phyloP scores from a whole-genome alignment of 768 basidiomycete genomes.

The Leucosporidium yakuticum region DNA sequence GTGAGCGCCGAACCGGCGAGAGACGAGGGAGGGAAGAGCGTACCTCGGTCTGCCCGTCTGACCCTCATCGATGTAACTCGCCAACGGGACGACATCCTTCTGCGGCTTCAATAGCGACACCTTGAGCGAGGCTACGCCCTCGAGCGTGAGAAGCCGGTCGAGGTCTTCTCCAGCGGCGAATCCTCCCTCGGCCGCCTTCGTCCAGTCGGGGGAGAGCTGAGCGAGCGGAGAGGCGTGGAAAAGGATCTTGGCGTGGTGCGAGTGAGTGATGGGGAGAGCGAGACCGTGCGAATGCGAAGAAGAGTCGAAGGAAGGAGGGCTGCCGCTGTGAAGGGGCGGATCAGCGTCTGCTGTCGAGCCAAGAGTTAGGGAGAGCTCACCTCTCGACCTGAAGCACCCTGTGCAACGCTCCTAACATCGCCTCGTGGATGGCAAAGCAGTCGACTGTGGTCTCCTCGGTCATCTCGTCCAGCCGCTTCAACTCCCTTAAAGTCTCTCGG shows the following conservation, averaged over 20 bases:
- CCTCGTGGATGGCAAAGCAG: background rate
- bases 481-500: constrained; percentile 1
- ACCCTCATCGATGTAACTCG: background rate
- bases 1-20: background rate
- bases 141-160: no score
- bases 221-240: background rate
- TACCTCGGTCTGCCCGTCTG: background rate
- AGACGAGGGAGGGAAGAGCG: background rate
- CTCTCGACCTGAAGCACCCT: background rate
- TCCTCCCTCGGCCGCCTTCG: no score
- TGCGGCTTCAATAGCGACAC: no score
- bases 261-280: background rate
- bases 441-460: constrained; percentile 13
- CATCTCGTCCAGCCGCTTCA: constrained; percentile 19
- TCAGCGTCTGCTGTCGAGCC: background rate
- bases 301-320: background rate
- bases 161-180: no score
- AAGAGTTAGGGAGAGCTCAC: background rate
- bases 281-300: background rate
- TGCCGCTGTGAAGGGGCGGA: background rate
- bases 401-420: background rate
- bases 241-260: background rate
- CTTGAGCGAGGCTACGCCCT: no score
- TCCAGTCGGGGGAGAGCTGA: background rate
- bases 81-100: no score